A percentile compares a stretch with the other conserved stretches of the same genome.
Conservation (phyloP, 495 filamentous ascomycete genomes). For the Xylaria flabelliformis region DNA sequence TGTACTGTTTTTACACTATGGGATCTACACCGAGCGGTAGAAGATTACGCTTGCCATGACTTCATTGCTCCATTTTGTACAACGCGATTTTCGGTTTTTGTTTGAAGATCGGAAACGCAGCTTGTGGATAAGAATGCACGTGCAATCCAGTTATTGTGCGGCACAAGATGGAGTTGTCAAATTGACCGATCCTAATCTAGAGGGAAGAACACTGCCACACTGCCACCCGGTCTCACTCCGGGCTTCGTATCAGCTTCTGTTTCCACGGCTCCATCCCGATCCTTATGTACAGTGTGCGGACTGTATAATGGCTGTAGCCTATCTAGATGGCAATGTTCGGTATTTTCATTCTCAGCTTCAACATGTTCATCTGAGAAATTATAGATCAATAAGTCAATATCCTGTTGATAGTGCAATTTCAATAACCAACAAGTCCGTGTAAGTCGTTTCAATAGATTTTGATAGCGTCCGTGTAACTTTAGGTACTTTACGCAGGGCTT, state of each 20-base stretch:
- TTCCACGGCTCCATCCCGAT: conserved; percentile 1
- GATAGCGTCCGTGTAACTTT: neutral
- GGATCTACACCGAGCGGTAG: neutral
- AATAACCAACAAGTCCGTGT: neutral
- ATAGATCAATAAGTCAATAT: too few relatives aligned
- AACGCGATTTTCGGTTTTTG: neutral
- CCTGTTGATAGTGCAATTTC: neutral
- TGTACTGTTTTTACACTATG: neutral
- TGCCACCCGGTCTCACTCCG: neutral
- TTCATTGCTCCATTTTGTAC: neutral
- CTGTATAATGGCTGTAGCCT: neutral
- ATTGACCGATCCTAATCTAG: conserved; percentile 10
- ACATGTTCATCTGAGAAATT: neutral
- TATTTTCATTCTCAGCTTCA: neutral
- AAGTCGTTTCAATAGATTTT: neutral
- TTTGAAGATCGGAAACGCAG: conserved; percentile 8
- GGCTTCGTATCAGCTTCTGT: conserved; percentile 24
- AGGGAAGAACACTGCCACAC: conserved; percentile 19
- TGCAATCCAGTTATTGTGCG: neutral
- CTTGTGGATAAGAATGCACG: neutral
- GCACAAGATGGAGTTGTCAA: neutral
- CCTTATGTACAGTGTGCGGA: conserved; percentile 1
- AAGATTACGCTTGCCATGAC: conserved; percentile 2
- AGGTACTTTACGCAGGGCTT: too few relatives aligned
- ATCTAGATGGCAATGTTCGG: too few relatives aligned